Evolutionary conservation across 768 basidiomycete genomes (phyloP).

Genomic region (Amanita molliuscula): DNA sequence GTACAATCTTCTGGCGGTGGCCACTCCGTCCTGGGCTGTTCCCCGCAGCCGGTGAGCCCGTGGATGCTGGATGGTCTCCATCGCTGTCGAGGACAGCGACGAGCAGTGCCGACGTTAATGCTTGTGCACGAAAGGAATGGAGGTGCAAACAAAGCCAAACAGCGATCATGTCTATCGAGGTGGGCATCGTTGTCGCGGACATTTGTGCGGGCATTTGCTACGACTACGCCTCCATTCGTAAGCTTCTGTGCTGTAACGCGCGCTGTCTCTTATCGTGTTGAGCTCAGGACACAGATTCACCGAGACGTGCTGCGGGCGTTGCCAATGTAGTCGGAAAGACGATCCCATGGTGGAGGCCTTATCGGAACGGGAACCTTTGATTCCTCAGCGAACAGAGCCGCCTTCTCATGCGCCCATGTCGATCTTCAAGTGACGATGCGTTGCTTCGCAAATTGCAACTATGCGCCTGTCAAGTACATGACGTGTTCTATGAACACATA

Average conservation of each 20-base stretch:
- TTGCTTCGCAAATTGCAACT: neutral
- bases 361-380: constrained; percentile 4
- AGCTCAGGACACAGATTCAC: constrained; percentile 25
- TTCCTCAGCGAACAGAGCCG: constrained; percentile 2
- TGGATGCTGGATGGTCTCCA: constrained; percentile 8
- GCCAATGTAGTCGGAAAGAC: neutral
- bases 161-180: constrained; percentile 15
- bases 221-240: constrained; percentile 29
- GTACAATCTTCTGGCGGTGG: constrained; percentile 18
- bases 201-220: constrained; percentile 26
- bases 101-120: neutral
- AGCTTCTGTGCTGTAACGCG: neutral
- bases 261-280: neutral
- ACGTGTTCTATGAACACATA: too few relatives aligned
- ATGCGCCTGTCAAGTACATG: neutral
- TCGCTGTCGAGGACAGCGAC: neutral
- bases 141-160: neutral
- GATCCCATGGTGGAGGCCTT: neutral
- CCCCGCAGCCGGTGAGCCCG: constrained; percentile 5
- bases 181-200: constrained; percentile 19
- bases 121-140: neutral
- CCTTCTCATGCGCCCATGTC: neutral
- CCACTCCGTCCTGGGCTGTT: neutral
- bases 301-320: constrained; percentile 9
- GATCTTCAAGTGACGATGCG: neutral